Evolutionary conservation across 1,284 basidiomycete species (phyloP).

Genomic region (Rhodotorula sp.): DNA sequence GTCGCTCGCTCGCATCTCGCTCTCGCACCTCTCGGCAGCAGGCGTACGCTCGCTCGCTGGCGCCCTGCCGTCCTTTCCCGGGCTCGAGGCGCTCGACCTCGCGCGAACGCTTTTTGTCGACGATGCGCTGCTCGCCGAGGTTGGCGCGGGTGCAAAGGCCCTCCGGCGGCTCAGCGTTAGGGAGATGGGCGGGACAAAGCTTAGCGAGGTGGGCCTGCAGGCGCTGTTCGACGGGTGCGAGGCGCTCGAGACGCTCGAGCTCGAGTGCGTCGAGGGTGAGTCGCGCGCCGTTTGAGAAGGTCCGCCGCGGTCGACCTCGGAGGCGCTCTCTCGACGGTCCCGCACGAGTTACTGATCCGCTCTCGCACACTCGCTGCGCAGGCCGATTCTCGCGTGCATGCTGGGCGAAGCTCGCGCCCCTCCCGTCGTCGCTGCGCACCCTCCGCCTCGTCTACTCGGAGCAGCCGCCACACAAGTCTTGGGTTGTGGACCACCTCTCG

Average conservation of each 20-base stretch:
- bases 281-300: background rate
- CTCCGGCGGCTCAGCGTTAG: constrained; percentile 17
- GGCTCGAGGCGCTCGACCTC: constrained; percentile 31
- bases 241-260: constrained; percentile 26
- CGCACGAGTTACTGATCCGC: no score
- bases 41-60: constrained; percentile 8
- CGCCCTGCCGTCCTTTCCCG: constrained; percentile 10
- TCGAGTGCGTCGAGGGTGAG: constrained; percentile 36
- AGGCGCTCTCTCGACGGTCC: background rate
- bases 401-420: constrained; percentile 27
- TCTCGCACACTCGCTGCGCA: background rate
- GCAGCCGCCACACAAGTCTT: constrained; percentile 37
- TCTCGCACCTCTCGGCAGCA: constrained; percentile 27
- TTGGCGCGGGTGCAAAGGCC: constrained; percentile 7
- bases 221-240: constrained; percentile 24
- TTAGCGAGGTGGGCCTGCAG: constrained; percentile 29
- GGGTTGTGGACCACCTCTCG: constrained; percentile 37
- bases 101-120: constrained; percentile 37
- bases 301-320: background rate
- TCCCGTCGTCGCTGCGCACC: constrained; percentile 19
- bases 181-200: constrained; percentile 40
- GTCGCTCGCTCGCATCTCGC: constrained; percentile 23
- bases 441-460: constrained; percentile 31
- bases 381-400: constrained; percentile 35
- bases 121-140: constrained; percentile 22